Base-by-base conservation (phyloP, 2,329 filamentous ascomycete genomes). In the Thielaviopsis ethacetica region DNA sequence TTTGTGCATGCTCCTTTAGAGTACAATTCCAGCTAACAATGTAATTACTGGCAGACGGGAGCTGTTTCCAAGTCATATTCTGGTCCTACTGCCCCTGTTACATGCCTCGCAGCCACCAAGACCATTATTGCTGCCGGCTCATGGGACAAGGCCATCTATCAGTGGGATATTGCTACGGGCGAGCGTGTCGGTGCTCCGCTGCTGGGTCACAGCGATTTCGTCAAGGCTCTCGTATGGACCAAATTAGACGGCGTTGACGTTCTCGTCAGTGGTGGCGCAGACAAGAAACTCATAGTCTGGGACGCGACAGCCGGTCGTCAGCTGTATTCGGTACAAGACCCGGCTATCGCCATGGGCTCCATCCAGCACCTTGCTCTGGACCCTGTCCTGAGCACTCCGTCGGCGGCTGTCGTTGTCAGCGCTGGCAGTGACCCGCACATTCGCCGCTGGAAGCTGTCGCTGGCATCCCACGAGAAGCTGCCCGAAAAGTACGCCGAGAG, bases 111-210 rank as follows among this genome's bases (percentile, higher is more conserved):
- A 17, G 75, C 88, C 41, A 83, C 80, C 52, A 76, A 75, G 61
- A 71, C 69, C 56, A 85, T 78, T 1, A 68, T 96, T 12, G 96
- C 89, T 69, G 89, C 89, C 24, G 91, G 91, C 38, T 93, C 85
- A 61, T 98, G 93, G 93, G 91, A 98, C 72, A 95, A 95, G 72
- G 79, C 82, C 21, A 79, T 97, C 60, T 95, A 90, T 84, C 86
- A 85, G 34, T 96, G 89, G 86, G 78, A 87, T 65, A 73, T 85
- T 34, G 73, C 76, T 19, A 81, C 81, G 3, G 75, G 74, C 51
- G 27, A 54, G 30, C 69, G 74, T 30, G 71, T 74, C 1, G 75
- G 73, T n/a, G 77, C 73, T 62, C 83, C 76, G 63, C 90, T 84
- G 64, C 78, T 79, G 60, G 90, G 89, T 4, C 91, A 97, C 70